These are phyloP conservation scores for Penicillium coprophilum DNA, from an alignment of 495 filamentous ascomycete genomes.

Conservation along the genomic window DNA sequence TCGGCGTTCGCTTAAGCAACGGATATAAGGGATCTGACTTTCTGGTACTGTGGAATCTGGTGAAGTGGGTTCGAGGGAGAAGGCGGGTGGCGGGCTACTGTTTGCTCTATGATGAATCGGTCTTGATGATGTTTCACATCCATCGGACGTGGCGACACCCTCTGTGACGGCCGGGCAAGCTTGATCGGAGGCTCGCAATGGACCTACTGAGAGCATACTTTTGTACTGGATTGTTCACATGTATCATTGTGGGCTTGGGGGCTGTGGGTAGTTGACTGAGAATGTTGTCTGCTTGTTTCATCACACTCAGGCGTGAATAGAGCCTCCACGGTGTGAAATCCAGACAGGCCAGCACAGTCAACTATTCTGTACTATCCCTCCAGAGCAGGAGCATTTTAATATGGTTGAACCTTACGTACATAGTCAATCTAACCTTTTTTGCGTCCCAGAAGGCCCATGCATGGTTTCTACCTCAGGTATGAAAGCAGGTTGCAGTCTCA, in stretches of 20 bases:
- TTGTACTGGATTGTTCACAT: not conserved
- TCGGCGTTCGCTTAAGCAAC: conserved; percentile 6
- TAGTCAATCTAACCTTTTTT: too few relatives aligned
- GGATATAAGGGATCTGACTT: not conserved
- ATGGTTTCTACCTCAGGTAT: not conserved
- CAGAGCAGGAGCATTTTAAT: not conserved
- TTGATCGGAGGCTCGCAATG: conserved; percentile 8
- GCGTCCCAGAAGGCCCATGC: too few relatives aligned
- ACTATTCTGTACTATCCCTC: not conserved
- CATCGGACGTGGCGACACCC: conserved; percentile 10
- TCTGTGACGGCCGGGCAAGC: conserved; percentile 6
- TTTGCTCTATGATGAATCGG: conserved; percentile 9
- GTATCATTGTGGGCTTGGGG: not conserved
- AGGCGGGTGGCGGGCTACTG: not conserved
- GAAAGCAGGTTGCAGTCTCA: too few relatives aligned
- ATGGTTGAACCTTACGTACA: not conserved
- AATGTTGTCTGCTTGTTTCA: not conserved
- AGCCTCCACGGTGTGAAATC: not conserved
- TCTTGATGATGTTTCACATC: conserved; percentile 11
- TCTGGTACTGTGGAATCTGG: conserved; percentile 6
- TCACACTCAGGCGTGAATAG: not conserved
- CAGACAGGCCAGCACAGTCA: not conserved
- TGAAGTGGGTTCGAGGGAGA: conserved; percentile 7
- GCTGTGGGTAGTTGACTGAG: not conserved
- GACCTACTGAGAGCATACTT: conserved; percentile 4